Evolutionary conservation across 2,329 filamentous ascomycete genomes (phyloP), one percentile per base, ranked within the genome.

Genomic region (Lecanosticta acicola): DNA sequence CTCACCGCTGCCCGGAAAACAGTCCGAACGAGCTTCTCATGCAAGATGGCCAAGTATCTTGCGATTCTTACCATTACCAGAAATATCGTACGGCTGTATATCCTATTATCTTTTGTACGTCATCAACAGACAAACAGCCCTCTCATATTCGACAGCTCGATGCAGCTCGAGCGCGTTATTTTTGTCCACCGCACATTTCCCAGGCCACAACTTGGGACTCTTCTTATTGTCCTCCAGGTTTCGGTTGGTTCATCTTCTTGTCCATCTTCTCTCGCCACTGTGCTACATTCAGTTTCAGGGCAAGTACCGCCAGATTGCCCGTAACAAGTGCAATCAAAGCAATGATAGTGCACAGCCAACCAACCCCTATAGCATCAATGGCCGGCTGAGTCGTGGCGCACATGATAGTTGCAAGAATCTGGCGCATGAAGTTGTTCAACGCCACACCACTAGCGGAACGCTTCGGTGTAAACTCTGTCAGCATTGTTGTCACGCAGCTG

Each of bases 401-500:
- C 4, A 84, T 85, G 1, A 86, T 73, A 49, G 83, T 88, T 41
- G 78, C 81, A 56, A 89, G 81, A 32, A 88, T 85, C 57, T 90
- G 91, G 40, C 87, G 73, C 45, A 87, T 73, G 58, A 90, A 87
- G 62, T 90, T 91, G 65, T 90, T 89, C 35, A 90, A 71, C 0
- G 87, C 87, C 2, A 91, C 84, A 1, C 85, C 85, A 7, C 78
- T 78, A 1, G 81, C 84, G 42, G 81, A 83, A 49, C 76, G 74
- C 36, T 78, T 75, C 11, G 84, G 84, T 73, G 91, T 83, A 59
- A 90, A 88, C 61, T 93, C 87, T 0, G 86, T 90, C 53, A 91
- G 71, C 84, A 91, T 88, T 0, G 87, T 91, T 0, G 85, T 88
- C 0, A 78, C 45, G 56, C 79, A 76, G 41, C 78, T 76, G 66